These are phyloP conservation scores for Calendula officinalis DNA, from an alignment of 129 eudicot species.

Conservation along the genomic window DNA sequence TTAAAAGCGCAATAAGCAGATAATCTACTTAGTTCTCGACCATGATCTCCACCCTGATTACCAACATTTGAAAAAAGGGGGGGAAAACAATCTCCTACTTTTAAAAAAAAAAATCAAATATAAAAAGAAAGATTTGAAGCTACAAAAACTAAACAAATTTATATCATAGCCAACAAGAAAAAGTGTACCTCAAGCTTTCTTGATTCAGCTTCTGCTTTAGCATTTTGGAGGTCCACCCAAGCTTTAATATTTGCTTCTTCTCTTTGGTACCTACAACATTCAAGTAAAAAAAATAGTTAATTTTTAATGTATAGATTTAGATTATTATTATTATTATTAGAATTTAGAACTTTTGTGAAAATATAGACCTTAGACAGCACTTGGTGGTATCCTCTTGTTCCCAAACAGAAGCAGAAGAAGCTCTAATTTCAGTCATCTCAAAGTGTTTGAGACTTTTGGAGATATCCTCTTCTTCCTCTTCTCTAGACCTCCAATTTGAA, in stretches of 20 bases:
- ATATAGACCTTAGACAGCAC: slow-evolving; percentile 56
- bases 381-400: slow-evolving; percentile 57
- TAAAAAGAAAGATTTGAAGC: too few species aligned
- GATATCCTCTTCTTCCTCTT: slow-evolving; percentile 87
- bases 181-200: slow-evolving; percentile 71
- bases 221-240: slow-evolving; percentile 82
- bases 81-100: too few species aligned
- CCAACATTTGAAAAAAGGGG: too few species aligned
- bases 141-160: too few species aligned
- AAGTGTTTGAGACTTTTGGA: too few species aligned
- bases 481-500: slow-evolving; percentile 68
- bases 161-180: too few species aligned
- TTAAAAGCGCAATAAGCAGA: too few species aligned
- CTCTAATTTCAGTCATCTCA: slow-evolving; percentile 54
- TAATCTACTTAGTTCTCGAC: too few species aligned
- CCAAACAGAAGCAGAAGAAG: slow-evolving; percentile 62
- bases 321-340: not conserved
- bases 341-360: too few species aligned
- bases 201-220: slow-evolving; percentile 90
- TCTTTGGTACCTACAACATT: slow-evolving; percentile 57
- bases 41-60: too few species aligned
- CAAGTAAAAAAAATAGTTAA: too few species aligned
- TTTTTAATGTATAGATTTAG: not conserved
- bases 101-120: too few species aligned
- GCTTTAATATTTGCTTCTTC: slow-evolving; percentile 87